Base-by-base conservation (phyloP, 257 asterid species). In the Apocynum venetum region DNA sequence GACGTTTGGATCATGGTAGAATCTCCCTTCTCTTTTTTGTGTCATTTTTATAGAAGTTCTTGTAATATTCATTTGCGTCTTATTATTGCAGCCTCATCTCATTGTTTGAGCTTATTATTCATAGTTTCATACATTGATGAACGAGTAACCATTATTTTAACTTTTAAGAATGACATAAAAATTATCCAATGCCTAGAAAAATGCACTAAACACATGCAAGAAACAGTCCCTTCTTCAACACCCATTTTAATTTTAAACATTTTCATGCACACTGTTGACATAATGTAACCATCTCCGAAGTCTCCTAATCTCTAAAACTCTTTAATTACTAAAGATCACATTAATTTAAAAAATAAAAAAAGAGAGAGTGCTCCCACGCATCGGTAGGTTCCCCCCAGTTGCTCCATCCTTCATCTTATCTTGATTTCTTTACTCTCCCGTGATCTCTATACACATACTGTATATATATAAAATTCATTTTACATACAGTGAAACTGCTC, bases 161-260 rank as follows among this genome's bases (percentile, higher is more conserved):
- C 31, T 25, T 46, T 38, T 49, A 72, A 72, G 48, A 60, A 72
- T 79, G 12, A 63, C 55, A 61, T n/a, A 41, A 13, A 51, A 31
- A 36, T 14, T 35, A 31, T 38, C 31, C 4, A 49, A 53, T 66
- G 76, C 75, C 77, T 69, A 12, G 80, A 68, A 43, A 82, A 40
- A 12, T 59, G 80, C 73, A 49, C 25, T n/a, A 25, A 25, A 69
- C 80, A 82, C 77, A 74, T 75, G 82, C 80, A 60, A 57, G 55
- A 41, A 61, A 51, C 61, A 59, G 44, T 63, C 31, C 41, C 36
- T 75, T 38, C 72, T 35, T 66, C 49, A 67, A 72, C 77, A 68
- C 71, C 76, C 17, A n/a, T 1, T 67, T 36, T 66, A 1, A 38
- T 25, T 25, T 25, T 25, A 25, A 19, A 38, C 66, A 48, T 51